Evolutionary conservation across 2,329 filamentous ascomycete genomes (phyloP), one percentile per base, ranked within the genome.

Genomic region (Lachnellula arida): DNA sequence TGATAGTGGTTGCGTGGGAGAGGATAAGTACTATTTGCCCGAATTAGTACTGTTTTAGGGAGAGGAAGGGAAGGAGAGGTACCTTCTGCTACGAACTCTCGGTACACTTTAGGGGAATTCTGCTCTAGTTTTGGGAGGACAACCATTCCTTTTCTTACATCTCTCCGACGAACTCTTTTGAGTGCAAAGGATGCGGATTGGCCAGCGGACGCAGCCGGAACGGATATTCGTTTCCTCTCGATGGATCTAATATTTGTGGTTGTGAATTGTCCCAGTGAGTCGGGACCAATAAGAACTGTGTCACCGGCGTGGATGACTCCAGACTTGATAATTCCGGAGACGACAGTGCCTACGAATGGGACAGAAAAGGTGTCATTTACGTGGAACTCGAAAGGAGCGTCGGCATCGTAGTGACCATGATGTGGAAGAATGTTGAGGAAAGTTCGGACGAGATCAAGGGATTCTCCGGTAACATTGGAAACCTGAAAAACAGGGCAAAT

Each of bases 311-410:
- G 94, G 15, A 96, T 82, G 1, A 95, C 86, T 0, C 93, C 88
- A 1, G 86, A 84, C 67, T 95, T 96, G 60, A 97, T 86, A 35
- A 99, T 92, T 0, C 94, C 94, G 37, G 90, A 94, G 1, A 99
- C 92, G 0, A 99, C 94, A 0, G 94, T 99, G 12, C 94, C 94
- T 0, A 96, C 91, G 71, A 96, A 96, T 2, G 94, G 94, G 4
- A 99, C 94, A 0, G 92, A 97, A 78, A 97, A 99, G 0, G 91
- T 97, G 70, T 99, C 94, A 69, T 97, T 99, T 62, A 99, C 82
- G 58, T 96, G 87, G 65, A 97, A 97, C 70, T 97, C 94, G 62
- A 97, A 95, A 0, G 92, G 87, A 0, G 89, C 91, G 47, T 90
- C 86, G 17, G 86, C 80, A 69, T 97, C 89, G 71, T 97, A 97